Base-by-base conservation (phyloP, 1,139 yeast genomes). In the Meyerozyma sp. region DNA sequence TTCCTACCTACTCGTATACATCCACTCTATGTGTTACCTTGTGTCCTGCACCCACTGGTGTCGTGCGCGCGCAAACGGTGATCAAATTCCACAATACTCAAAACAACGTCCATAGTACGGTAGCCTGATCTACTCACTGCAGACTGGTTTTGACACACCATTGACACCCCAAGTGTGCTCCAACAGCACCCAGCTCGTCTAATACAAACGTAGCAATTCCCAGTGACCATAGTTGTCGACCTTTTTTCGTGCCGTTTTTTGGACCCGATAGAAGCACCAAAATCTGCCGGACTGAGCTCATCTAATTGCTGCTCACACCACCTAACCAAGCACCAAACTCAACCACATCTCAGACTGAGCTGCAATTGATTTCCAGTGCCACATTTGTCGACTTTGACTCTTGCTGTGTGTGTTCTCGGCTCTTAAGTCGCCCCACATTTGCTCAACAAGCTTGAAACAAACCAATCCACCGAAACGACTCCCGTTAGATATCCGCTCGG, bases 71-170 rank as follows among this genome's bases (percentile, higher is more conserved):
- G 8, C 37, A 10, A 34, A 20, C 37, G 14, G 26, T 34, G 37
- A 34, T 34, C 37, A 21, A 32, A 20, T 34, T 34, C 37, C 37
- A 18, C 34, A 30, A 30, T 18, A 34, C 37, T 34, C 37, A 34
- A 16, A 30, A 30, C 34, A 30, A 30, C 34, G 34, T 30, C 34
- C 34, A 30, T 14, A 30, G 16, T 13, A 8, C 20, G 4, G 34
- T 30, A 11, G 34, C n/a, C 20, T 14, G 34, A 30, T 30, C 34
- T 30, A 16, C 20, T n/a, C 16, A 14, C 20, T 13, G 18, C 16
- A 9, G 16, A 30, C 20, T 30, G 34, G 34, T 30, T 9, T 30
- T 30, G 10, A 13, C 20, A 9, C 20, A 4, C 20, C 16, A 30
- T 30, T 30, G 34, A 30, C 34, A 30, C 20, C 34, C 9, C 10